Conservation (phyloP, 148 eudicot species). For the Salicornia ramosissima region DNA sequence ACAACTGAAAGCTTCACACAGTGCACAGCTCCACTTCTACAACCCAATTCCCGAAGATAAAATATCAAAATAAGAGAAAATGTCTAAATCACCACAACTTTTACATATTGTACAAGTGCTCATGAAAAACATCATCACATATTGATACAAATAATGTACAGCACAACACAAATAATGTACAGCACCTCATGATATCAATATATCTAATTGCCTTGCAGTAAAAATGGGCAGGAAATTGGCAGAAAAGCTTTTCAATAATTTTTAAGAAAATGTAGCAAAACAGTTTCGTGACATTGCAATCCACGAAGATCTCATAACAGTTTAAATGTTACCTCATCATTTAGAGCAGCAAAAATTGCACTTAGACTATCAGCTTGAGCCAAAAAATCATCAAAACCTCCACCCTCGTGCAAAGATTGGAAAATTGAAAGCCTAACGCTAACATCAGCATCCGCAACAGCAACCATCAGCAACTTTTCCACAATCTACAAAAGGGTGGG, state of each 20-base stretch:
- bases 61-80: not conserved
- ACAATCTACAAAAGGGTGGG: constrained; percentile 51
- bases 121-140: not conserved
- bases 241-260: too few relatives aligned
- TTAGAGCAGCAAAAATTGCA: constrained; percentile 92
- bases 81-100: not conserved
- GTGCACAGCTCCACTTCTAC: not conserved
- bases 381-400: constrained; percentile 83
- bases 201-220: not conserved
- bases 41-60: not conserved
- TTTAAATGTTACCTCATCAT: constrained; percentile 67
- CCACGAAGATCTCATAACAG: not conserved
- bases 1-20: not conserved
- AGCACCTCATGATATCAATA: not conserved
- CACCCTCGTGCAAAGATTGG: constrained; percentile 65
- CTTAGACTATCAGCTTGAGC: constrained; percentile 95
- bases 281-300: not conserved
- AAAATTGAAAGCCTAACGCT: constrained; percentile 79
- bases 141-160: not conserved
- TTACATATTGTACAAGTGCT: not conserved
- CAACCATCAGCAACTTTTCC: constrained; percentile 85
- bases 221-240: too few relatives aligned
- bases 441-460: constrained; percentile 98
- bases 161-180: not conserved
- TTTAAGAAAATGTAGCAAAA: not conserved